A percentile compares a stretch with the other conserved stretches of the same genome.
Conservation (phyloP, 106 monocot genomes). For the Amphibolis antarctica region DNA sequence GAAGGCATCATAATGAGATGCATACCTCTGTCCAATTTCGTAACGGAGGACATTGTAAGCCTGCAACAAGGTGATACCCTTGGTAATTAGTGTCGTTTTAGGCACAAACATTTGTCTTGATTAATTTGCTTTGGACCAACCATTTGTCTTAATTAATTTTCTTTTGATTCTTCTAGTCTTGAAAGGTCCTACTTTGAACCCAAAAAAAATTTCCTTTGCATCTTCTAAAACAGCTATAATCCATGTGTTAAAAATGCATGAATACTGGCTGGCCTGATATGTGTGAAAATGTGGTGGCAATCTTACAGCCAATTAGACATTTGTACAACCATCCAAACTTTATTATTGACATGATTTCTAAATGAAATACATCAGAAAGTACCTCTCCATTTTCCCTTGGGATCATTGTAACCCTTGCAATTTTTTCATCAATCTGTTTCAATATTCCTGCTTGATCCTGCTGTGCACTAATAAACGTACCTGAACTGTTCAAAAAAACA, state of each 20-base stretch:
- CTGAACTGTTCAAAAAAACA: conserved; percentile 5
- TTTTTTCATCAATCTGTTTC: conserved; percentile 6
- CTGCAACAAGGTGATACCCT: conserved; percentile 30
- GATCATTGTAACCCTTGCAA: conserved; percentile 21
- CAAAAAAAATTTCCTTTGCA: too few species aligned
- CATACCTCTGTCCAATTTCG: conserved; percentile 89
- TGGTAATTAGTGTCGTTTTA: neutral
- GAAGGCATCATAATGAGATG: conserved; percentile 90
- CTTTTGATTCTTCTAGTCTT: too few species aligned
- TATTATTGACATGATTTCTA: neutral
- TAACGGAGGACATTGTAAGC: conserved; percentile 84
- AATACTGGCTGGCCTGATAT: neutral
- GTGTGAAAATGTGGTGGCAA: neutral
- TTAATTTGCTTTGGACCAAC: too few species aligned
- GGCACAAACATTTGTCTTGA: too few species aligned
- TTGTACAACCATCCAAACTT: neutral
- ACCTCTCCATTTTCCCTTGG: conserved; percentile 16
- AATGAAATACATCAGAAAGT: neutral
- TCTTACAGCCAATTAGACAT: too few species aligned
- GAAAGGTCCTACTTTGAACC: too few species aligned
- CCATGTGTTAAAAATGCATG: neutral
- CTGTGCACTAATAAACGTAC: conserved; percentile 9
- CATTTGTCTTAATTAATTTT: too few species aligned
- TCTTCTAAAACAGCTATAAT: neutral
- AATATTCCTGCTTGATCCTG: conserved; percentile 7